Evolutionary conservation across 352 stramenopile species (phyloP).

Genomic region (Aphanomyces astaci): DNA sequence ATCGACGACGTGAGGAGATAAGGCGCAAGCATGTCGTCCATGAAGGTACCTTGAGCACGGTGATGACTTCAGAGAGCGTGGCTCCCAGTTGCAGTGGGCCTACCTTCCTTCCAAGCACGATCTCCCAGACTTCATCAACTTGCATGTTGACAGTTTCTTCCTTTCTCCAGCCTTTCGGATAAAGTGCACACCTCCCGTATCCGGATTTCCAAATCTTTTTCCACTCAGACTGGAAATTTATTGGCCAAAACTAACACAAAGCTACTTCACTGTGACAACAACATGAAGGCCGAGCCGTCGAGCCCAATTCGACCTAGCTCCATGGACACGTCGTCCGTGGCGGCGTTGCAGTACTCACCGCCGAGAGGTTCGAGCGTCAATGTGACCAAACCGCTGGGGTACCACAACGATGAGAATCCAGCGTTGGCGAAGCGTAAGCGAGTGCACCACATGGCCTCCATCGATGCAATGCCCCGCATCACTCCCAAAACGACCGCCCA

Average conservation of each 20-base stretch:
- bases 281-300: background rate
- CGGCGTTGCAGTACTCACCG: background rate
- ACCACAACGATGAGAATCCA: background rate
- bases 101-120: conserved; percentile 66
- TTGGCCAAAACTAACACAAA: background rate
- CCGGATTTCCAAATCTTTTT: conserved; percentile 7
- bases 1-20: background rate
- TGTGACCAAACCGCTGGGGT: background rate
- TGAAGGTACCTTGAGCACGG: conserved; percentile 55
- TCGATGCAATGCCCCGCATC: conserved; percentile 3
- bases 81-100: conserved; percentile 70
- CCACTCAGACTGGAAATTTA: background rate
- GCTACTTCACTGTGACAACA: background rate
- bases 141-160: too few species aligned
- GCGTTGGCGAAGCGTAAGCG: background rate
- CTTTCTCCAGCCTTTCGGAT: too few species aligned
- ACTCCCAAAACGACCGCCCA: background rate
- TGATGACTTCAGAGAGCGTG: conserved; percentile 59
- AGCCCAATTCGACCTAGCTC: background rate
- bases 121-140: conserved; percentile 65
- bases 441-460: background rate
- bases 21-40: background rate
- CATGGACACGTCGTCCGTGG: background rate
- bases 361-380: background rate
- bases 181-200: background rate